Conservation (phyloP, 2,329 filamentous ascomycete genomes). For the Hypoxylon rubiginosum region DNA sequence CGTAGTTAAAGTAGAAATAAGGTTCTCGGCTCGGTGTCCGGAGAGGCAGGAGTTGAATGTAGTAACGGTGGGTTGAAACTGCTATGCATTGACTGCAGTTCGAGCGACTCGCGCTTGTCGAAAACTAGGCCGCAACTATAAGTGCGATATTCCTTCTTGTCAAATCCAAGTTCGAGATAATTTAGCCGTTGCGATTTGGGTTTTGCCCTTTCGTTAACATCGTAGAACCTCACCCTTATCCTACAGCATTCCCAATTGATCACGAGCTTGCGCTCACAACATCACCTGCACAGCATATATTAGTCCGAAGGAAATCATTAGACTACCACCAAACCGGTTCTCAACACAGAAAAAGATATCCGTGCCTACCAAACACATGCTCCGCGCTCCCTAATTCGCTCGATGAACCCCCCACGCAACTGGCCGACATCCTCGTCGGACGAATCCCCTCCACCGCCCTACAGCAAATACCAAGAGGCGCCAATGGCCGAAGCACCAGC, state of each 20-base stretch:
- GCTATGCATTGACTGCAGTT: background rate
- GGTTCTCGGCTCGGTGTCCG: background rate
- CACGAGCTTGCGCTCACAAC: background rate
- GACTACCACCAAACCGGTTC: background rate
- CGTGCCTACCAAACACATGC: background rate
- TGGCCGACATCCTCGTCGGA: background rate
- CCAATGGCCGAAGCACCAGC: background rate
- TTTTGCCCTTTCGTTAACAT: background rate
- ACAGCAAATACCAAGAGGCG: slow-evolving; percentile 9
- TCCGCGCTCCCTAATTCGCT: background rate
- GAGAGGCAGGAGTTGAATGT: background rate
- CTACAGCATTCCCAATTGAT: background rate
- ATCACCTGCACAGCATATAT: background rate
- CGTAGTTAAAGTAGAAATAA: background rate
- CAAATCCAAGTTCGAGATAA: background rate
- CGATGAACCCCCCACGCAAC: slow-evolving; percentile 16
- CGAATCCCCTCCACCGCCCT: slow-evolving; percentile 21
- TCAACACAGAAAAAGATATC: background rate
- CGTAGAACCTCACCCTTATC: background rate
- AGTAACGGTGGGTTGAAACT: background rate
- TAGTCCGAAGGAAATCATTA: background rate
- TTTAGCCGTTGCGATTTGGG: background rate
- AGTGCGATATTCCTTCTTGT: background rate
- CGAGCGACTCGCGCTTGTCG: background rate
- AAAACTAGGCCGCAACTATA: background rate